Conservation (phyloP, 345 rosid species). For the Gynandropsis gynandra region DNA sequence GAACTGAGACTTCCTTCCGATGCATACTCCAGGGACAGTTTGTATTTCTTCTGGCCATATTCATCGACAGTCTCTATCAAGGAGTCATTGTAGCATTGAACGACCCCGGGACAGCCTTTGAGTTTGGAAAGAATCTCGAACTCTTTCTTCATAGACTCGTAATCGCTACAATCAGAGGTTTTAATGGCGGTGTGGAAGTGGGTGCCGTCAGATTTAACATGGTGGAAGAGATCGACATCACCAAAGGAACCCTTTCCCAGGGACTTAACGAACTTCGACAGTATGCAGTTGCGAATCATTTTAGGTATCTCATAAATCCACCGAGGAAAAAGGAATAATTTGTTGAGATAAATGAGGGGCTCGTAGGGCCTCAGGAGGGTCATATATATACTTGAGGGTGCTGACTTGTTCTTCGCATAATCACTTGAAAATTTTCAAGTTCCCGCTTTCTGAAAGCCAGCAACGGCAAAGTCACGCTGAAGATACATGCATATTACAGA, state of each 20-base stretch:
- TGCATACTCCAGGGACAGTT: slow-evolving; percentile 22
- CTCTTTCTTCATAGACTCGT: slow-evolving; percentile 9
- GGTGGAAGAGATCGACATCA: slow-evolving; percentile 22
- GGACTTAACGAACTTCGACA: slow-evolving; percentile 20
- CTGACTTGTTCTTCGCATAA: too few relatives aligned
- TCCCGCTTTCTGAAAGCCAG: too few relatives aligned
- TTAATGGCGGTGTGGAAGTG: slow-evolving; percentile 17
- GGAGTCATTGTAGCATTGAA: slow-evolving; percentile 12
- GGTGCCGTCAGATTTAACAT: slow-evolving; percentile 13
- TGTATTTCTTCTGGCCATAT: slow-evolving; percentile 10
- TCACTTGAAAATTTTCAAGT: too few relatives aligned
- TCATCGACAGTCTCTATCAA: not conserved
- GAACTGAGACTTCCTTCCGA: slow-evolving; percentile 10
- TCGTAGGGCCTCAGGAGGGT: too few relatives aligned
- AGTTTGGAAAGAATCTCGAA: slow-evolving; percentile 13
- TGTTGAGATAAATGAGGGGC: too few relatives aligned
- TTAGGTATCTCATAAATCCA: too few relatives aligned
- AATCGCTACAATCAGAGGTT: not conserved
- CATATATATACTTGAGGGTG: too few relatives aligned
- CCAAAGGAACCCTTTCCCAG: slow-evolving; percentile 24
- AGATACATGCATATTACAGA: too few relatives aligned
- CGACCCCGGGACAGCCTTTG: slow-evolving; percentile 9
- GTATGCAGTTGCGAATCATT: too few relatives aligned
- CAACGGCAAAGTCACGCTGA: too few relatives aligned
- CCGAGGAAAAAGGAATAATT: too few relatives aligned